Percentiles rank a stretch among this genome's conserved stretches.
Conservation (phyloP, 805 yeast genomes). For the Pichia cabralensis region DNA sequence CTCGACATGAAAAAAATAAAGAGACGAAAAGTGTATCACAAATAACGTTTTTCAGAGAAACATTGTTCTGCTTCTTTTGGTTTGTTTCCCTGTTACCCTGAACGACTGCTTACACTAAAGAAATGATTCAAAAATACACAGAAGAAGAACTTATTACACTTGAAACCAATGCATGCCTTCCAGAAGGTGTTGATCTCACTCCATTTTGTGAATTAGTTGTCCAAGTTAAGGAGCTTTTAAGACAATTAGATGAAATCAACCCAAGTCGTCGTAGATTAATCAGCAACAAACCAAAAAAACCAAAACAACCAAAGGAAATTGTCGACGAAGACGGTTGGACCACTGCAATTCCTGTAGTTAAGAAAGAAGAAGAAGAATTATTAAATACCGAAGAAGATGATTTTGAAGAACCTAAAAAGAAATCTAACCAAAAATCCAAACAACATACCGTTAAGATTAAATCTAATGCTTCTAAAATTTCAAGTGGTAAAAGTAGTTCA, state of each 20-base stretch:
- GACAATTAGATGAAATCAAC: slow-evolving; percentile 22
- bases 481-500: slow-evolving; percentile 57
- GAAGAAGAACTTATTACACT: slow-evolving; percentile 57
- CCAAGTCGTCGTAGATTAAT: slow-evolving; percentile 44
- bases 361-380: slow-evolving; percentile 23
- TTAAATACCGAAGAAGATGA: slow-evolving; percentile 33
- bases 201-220: slow-evolving; percentile 60
- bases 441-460: slow-evolving; percentile 45
- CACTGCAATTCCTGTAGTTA: slow-evolving; percentile 34
- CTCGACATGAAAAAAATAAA: too few species aligned
- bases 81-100: slow-evolving; percentile 55
- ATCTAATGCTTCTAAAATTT: slow-evolving; percentile 67
- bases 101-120: slow-evolving; percentile 53
- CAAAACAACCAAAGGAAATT: slow-evolving; percentile 35
- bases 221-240: slow-evolving; percentile 40
- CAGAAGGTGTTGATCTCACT: slow-evolving; percentile 53
- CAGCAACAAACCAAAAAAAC: slow-evolving; percentile 29
- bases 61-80: slow-evolving; percentile 34
- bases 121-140: slow-evolving; percentile 34
- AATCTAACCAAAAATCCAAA: slow-evolving; percentile 33
- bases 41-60: too few species aligned
- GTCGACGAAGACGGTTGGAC: slow-evolving; percentile 84
- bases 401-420: slow-evolving; percentile 30
- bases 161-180: slow-evolving; percentile 47
- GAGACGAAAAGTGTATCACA: too few species aligned